Base-by-base conservation (phyloP, 768 basidiomycete genomes). In the Roridomyces roridus region DNA sequence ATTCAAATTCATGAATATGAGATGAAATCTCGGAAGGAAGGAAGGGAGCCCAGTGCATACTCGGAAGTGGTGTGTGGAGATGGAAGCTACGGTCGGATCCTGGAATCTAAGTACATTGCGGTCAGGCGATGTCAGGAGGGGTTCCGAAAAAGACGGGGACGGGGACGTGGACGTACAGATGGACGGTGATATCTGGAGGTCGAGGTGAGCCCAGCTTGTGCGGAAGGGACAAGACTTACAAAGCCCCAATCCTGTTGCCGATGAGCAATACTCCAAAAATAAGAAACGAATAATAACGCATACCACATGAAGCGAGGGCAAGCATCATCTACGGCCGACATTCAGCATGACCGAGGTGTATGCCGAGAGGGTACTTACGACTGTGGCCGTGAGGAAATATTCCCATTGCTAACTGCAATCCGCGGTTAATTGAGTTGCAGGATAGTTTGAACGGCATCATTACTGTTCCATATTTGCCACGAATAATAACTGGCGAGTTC, bases 401-500 rank as follows among this genome's bases (percentile, higher is more conserved):
- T 55, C 18, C 31, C 31, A 15, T 5, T 35, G 18, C 54, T 55
- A 28, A 55, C 54, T 55, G 34, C 8, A 21, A 31, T 21, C 15
- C 10, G 17, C 39, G 39, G 24, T 18, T 1, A 42, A 31, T 15
- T 28, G n/a, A 29, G 31, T n/a, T 24, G 29, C 9, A 3, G 21
- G 39, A 6, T 18, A 23, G 12, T 40, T n/a, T 3, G 5, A 40
- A 12, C 25, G 18, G 14, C 12, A 10, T 21, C 1, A 31, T 41
- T 21, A 49, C 54, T n/a, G 24, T 46, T 41, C 50, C 50, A 58
- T 18, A 58, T 51, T 42, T 58, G 57, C 57, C 57, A 52, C 6
- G 57, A n/a, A 42, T 58, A 58, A 24, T 34, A 58, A 47, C 57
- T 58, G 34, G 8, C 14, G 28, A 15, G 10, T 6, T 25, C 15